Base-by-base conservation (phyloP, 352 stramenopile genomes). In the Phytopythium boreale region DNA sequence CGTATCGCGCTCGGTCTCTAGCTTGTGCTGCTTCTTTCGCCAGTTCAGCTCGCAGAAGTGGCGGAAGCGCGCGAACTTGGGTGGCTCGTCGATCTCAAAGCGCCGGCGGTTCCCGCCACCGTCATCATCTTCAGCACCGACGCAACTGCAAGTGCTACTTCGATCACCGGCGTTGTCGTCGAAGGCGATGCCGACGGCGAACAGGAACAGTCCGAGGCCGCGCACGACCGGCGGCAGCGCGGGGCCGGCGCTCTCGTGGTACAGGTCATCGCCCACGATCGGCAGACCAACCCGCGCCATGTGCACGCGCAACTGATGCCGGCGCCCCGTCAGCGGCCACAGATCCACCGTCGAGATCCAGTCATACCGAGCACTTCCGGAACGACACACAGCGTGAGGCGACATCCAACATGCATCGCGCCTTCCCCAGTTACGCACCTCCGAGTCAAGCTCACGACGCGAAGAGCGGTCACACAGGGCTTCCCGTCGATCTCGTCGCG, bases 301-400 rank as follows among this genome's bases (percentile, higher is more conserved):
- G 65, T 91, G 84, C 26, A 86, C 52, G n/a, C 82, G 75, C 50
- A 93, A 71, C 60, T 93, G 84, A 53, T 93, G 84, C 67, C 82
- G 86, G 36, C 82, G 69, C 2, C 84, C 84, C 17, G 82, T 93
- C 9, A 88, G 66, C 20, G 79, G 79, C 82, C 82, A 90, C 51
- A 90, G 56, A 43, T 90, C 79, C 20, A 88, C 77, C 2, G 81
- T 90, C 41, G 77, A 82, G 50, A 90, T 71, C 75, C 75, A 87
- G 19, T 63, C 70, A 63, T 88, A 90, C 26, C 79, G 70, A 14
- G 71, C 75, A 62, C 79, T 79, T 29, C 17, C 2, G 6, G 50
- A 27, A 29, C 20, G 19, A 14, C 17, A 24, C 19, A 29, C 7
- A 22, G 41, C 44, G 36, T 61, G 1, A 44, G 39, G 14, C 3